Base-by-base conservation (phyloP, 768 basidiomycete species). In the Pisolithus orientalis region DNA sequence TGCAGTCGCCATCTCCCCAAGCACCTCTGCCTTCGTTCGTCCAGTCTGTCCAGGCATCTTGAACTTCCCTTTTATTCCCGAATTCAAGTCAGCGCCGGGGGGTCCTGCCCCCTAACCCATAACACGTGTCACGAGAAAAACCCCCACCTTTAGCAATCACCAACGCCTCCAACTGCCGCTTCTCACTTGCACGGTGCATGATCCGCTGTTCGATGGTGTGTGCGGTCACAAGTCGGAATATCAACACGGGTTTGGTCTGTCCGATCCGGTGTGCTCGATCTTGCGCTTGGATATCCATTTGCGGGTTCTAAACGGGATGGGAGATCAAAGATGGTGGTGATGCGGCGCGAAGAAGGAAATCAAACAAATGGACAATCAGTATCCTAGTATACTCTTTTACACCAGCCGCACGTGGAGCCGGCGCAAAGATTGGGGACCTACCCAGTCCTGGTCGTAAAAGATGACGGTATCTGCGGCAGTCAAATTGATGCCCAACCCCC, bases 191-290 rank as follows among this genome's bases (percentile, higher is more conserved):
- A n/a, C 83, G 79, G 62, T 91, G 80, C 78, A 98, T 84, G 60
- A 97, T 93, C 67, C 85, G 87, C 39, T 85, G 87, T 73, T 99
- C 95, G 59, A 99, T 78, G 2, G 93, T 96, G 67, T 94, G 87
- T 5, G 82, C 85, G 21, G 84, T 87, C 37, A 95, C 82, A 4
- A 97, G 75, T 38, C 95, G 78, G 72, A 91, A 95, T 52, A 96
- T 84, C 42, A 96, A 75, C 49, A 96, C 93, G 1, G 93, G 92
- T 57, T 75, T 84, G 28, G 83, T 96, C 70, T 97, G 95, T 1
- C 95, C 95, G 45, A 99, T 97, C 10, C 96, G 83, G 68, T 99
- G 95, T 0, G 94, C 94, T 34, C 95, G 80, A 60, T 96, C 95
- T 65, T 94, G 90, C 0, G 95, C 95, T 70, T 99, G 95, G 2